Evolutionary conservation across 208 protist genomes (phyloP), one percentile per base, ranked within the genome.

Genomic region (Acanthamoeba sp.): DNA sequence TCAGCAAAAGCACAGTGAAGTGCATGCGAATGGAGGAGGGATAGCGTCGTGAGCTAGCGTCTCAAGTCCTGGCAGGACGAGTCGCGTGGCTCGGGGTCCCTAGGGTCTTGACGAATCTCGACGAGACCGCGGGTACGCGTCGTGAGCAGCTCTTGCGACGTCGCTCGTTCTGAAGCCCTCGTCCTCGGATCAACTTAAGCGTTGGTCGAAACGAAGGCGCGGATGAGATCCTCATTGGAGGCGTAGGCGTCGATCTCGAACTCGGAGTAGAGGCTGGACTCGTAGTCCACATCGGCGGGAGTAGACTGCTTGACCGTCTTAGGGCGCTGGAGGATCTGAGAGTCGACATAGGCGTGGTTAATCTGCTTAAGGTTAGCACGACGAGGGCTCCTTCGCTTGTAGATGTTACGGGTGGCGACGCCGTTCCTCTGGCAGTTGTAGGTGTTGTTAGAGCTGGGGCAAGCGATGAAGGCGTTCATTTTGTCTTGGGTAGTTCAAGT

Each of bases 221-320:
- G 14, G 73, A 84, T 32, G 73, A 84, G 73, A 6, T 52, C 73
- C 22, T 84, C 73, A 22, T 84, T 84, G 20, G 73, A 84, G 24
- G 73, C 73, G n/a, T 84, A 84, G 40, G 40, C 73, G 24, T 84
- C 73, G 38, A 84, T 34, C 34, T 84, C 73, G 73, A 84, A 84
- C 40, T 52, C 73, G 24, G 73, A 52, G 24, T 84, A 34, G 22
- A 16, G 7, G 20, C 12, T 5, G 6, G 73, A 9, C 12, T 84
- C 73, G 73, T 52, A 55, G 38, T n/a, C 73, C 1, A 42, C 73
- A 6, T 22, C 12, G 24, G 24, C 22, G 38, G 73, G 73, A 12
- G 73, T 84, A 6, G 73, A 24, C 40, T 84, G 73, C 73, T 84
- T 84, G 34, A 52, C 73, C 38, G 73, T 84, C 34, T 42, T 22